These are phyloP conservation scores for Posidonia australis DNA, from an alignment of 106 monocot species.

Conservation along the genomic window DNA sequence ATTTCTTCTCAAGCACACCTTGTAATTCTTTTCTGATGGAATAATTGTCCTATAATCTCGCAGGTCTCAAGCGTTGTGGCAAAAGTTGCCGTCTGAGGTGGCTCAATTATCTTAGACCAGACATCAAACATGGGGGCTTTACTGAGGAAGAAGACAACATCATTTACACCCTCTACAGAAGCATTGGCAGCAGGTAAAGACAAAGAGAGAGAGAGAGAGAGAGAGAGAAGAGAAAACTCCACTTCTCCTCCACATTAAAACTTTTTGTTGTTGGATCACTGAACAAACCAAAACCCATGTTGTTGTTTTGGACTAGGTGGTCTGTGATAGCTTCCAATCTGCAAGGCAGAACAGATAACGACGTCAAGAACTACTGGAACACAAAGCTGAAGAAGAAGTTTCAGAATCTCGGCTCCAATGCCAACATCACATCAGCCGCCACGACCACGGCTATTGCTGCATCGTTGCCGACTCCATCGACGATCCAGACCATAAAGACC, in stretches of 20 bases:
- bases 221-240: too few species aligned
- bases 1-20: too few species aligned
- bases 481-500: background rate
- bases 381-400: slow-evolving; percentile 21
- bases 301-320: slow-evolving; percentile 2
- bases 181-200: slow-evolving; percentile 45
- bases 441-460: background rate
- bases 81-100: slow-evolving; percentile 65
- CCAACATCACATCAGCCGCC: background rate
- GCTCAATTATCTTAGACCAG: slow-evolving; percentile 29
- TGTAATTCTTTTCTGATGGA: background rate
- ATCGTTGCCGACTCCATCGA: background rate
- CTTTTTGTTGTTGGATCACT: background rate
- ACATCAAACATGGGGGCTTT: slow-evolving; percentile 62
- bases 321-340: slow-evolving; percentile 19
- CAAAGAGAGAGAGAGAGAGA: too few species aligned
- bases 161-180: slow-evolving; percentile 43
- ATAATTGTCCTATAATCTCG: too few species aligned
- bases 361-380: slow-evolving; percentile 25
- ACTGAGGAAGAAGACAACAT: slow-evolving; percentile 59
- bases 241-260: background rate
- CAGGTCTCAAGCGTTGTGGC: slow-evolving; percentile 55
- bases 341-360: slow-evolving; percentile 17
- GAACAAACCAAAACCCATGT: background rate
- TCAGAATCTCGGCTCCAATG: background rate